Percentiles rank a stretch among this genome's conserved stretches.
phyloP scores from a whole-genome alignment of 2,329 filamentous ascomycete species.

The Microcera coccophila region DNA sequence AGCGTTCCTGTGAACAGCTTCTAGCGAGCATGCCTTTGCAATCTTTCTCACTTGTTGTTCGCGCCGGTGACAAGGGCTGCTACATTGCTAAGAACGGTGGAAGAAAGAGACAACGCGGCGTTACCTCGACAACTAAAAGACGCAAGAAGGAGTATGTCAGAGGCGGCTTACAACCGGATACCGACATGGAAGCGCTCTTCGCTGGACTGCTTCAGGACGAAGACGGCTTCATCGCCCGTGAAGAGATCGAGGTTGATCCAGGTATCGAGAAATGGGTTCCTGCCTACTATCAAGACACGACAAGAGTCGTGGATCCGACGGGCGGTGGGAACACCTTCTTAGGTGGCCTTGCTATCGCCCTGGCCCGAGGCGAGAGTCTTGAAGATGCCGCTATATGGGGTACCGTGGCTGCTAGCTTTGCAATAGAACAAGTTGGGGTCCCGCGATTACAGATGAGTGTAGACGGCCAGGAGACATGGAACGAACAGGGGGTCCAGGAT shows the following conservation, averaged over 20 bases:
- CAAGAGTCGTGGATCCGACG: conserved; percentile 79
- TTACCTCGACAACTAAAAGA: conserved; percentile 27
- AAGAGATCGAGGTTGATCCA: conserved; percentile 59
- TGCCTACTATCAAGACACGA: conserved; percentile 59
- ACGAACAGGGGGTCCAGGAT: conserved; percentile 51
- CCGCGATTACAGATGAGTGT: conserved; percentile 52
- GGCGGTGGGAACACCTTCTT: conserved; percentile 92
- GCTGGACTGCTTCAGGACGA: conserved; percentile 54
- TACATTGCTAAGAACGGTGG: conserved; percentile 58
- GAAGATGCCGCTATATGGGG: conserved; percentile 75
- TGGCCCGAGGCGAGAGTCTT: conserved; percentile 56
- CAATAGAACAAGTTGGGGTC: conserved; percentile 90
- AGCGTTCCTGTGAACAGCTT: conserved; percentile 59
- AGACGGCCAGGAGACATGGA: conserved; percentile 56
- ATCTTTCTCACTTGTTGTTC: conserved; percentile 63
- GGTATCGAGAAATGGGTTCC: conserved; percentile 72
- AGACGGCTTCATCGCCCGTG: conserved; percentile 50
- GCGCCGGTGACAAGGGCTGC: conserved; percentile 70
- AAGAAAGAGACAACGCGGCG: conserved; percentile 39
- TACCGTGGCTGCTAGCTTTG: conserved; percentile 81
- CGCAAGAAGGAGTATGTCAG: conserved; percentile 44
- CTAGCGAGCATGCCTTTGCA: conserved; percentile 61
- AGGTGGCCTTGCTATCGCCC: conserved; percentile 53
- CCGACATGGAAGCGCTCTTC: conserved; percentile 60
- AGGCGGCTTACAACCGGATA: conserved; percentile 55